Evolutionary conservation across 805 yeast species (phyloP).

Genomic region (Yamadazyma paraphyllophila): DNA sequence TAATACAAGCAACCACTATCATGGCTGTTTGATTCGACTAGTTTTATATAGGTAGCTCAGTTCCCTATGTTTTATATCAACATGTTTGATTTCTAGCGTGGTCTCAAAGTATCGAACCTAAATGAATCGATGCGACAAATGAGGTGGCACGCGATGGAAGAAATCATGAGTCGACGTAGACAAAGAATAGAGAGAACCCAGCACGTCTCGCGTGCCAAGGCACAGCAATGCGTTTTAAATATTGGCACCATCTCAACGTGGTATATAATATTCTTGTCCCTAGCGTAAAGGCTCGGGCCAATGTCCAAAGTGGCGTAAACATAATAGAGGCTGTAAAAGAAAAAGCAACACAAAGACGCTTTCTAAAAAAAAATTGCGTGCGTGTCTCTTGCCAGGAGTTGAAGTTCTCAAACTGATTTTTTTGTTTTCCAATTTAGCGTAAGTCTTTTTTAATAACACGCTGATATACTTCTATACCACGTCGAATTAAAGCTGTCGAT

Average conservation of each 20-base stretch:
- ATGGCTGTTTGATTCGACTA: too few relatives aligned
- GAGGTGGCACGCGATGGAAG: not conserved
- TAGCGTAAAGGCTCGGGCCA: not conserved
- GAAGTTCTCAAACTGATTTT: constrained; percentile 1
- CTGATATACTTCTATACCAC: not conserved
- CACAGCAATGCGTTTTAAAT: not conserved
- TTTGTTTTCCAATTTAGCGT: constrained; percentile 4
- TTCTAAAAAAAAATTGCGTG: constrained; percentile 2
- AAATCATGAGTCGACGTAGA: not conserved
- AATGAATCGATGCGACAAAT: not conserved
- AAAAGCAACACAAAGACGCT: constrained; percentile 9
- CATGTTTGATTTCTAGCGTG: not conserved
- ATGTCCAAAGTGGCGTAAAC: constrained; percentile 4
- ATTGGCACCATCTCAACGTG: not conserved
- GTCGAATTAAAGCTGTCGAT: not conserved
- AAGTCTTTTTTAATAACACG: constrained; percentile 3
- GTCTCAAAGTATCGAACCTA: too few relatives aligned
- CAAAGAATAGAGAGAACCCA: not conserved
- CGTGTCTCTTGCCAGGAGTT: constrained; percentile 1
- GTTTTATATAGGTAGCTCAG: not conserved
- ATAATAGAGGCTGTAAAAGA: constrained; percentile 12
- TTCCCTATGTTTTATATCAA: not conserved
- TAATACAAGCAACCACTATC: too few relatives aligned
- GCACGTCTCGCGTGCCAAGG: not conserved
- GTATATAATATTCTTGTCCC: constrained; percentile 3